These are phyloP conservation scores for Collybia nuda DNA, from an alignment of 768 basidiomycete genomes.

Conservation along the genomic window DNA sequence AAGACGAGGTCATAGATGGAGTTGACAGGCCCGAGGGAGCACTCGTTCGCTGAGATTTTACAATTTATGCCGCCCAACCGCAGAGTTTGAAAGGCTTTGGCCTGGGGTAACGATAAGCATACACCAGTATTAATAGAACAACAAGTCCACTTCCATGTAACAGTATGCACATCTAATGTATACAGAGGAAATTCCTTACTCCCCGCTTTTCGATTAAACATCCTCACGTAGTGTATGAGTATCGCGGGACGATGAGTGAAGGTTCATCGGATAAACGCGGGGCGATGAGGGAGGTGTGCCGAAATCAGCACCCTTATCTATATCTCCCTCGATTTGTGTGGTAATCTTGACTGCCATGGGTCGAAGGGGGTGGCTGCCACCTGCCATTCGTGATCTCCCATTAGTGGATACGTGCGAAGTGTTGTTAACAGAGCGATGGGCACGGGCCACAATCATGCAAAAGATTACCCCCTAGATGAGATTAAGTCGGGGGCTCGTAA, in stretches of 20 bases:
- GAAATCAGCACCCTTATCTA: slow-evolving; percentile 9
- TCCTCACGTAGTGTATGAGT: neutral
- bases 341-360: slow-evolving; percentile 17
- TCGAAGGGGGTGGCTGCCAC: slow-evolving; percentile 12
- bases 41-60: too few species aligned
- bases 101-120: too few species aligned
- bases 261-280: slow-evolving; percentile 8
- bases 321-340: slow-evolving; percentile 13
- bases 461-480: slow-evolving; percentile 19
- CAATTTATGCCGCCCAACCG: too few species aligned
- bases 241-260: slow-evolving; percentile 1
- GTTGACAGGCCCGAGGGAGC: too few species aligned
- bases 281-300: slow-evolving; percentile 14
- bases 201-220: neutral
- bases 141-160: too few species aligned
- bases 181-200: neutral
- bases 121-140: too few species aligned
- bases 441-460: slow-evolving; percentile 21
- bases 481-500: neutral
- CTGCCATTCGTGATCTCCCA: slow-evolving; percentile 6
- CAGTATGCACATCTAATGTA: too few species aligned
- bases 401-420: slow-evolving; percentile 4
- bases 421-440: slow-evolving; percentile 12
- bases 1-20: too few species aligned
- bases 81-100: too few species aligned